Conservation (phyloP, 331 rosid genomes). For the Pyrus hybrid region DNA sequence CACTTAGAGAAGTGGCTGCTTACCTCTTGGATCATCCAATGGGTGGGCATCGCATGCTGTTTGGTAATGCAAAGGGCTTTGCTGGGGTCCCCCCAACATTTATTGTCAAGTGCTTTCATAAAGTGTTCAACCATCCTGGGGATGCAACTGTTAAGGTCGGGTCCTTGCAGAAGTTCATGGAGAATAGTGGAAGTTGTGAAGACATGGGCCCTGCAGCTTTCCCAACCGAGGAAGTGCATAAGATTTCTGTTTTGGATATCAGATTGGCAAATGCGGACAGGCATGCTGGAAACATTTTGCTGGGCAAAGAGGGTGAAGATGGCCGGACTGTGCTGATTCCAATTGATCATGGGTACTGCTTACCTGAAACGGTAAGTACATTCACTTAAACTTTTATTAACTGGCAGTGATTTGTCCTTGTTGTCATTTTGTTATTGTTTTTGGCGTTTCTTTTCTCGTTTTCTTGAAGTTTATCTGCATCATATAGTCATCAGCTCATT, state of each 20-base stretch:
- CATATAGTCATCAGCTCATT: too few species aligned
- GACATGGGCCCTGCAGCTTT: constrained; percentile 84
- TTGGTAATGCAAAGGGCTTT: constrained; percentile 53
- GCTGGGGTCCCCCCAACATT: constrained; percentile 92
- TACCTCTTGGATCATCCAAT: constrained; percentile 82
- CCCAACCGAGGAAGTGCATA: constrained; percentile 79
- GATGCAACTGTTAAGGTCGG: constrained; percentile 61
- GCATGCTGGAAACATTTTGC: constrained; percentile 83
- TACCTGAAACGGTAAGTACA: constrained; percentile 71
- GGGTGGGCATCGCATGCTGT: constrained; percentile 38
- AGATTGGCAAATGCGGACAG: constrained; percentile 88
- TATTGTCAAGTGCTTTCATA: constrained; percentile 55
- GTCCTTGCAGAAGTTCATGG: constrained; percentile 85
- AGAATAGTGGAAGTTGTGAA: constrained; percentile 84
- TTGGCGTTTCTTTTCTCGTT: background rate
- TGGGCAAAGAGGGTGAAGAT: constrained; percentile 45
- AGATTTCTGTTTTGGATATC: constrained; percentile 75
- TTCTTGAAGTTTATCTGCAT: too few species aligned
- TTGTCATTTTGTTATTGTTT: background rate
- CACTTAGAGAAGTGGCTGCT: constrained; percentile 95
- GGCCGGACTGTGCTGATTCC: constrained; percentile 61
- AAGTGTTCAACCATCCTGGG: constrained; percentile 59
- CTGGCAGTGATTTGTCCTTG: constrained; percentile 1
- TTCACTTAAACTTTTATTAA: background rate
- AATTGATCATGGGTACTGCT: constrained; percentile 93